Evolutionary conservation across 805 yeast species (phyloP), one percentile per base, ranked within the genome.

Genomic region (Ogataea ganodermae): DNA sequence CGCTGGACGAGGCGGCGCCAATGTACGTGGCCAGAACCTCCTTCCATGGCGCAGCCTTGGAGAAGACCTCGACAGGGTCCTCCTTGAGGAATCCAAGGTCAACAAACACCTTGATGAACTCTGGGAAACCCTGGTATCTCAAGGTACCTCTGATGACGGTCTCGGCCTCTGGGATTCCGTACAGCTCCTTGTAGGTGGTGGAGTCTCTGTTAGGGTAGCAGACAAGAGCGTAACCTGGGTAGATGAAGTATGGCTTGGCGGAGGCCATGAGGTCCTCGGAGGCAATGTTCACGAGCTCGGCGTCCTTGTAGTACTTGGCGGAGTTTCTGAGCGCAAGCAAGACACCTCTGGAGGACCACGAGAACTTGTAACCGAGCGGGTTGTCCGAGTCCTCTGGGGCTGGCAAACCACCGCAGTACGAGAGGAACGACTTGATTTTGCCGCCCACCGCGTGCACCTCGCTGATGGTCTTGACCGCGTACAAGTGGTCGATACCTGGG

Each of bases 311-410:
- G 77, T 83, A 92, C 61, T 82, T 83, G 55, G 98, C 99, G 53
- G 86, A 74, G 77, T 94, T 95, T 79, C 96, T 86, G 67, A 94
- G 80, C 16, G 99, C 99, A 63, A 94, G 80, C 65, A 94, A 74
- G 35, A 94, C 98, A 73, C 99, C 99, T 73, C 99, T 84, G 30
- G 98, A 91, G 26, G 97, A 89, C 99, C 99, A 94, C 35, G 98
- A 91, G 74, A 94, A 94, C 78, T 94, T 94, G 83, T 94, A 94
- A 60, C 99, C 99, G 68, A 94, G 78, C 49, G 99, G 99, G 75
- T 94, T 94, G 74, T 90, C 96, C 24, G 98, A 92, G 71, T 85
- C 81, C 74, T 92, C 99, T 55, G 99, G 97, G 26, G 99, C 94
- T 56, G 98, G 98, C 64, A 94, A 80, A 63, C 99, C 99, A 74